Conservation (phyloP, 2,329 filamentous ascomycete species). For the Colletotrichum theobromicola region DNA sequence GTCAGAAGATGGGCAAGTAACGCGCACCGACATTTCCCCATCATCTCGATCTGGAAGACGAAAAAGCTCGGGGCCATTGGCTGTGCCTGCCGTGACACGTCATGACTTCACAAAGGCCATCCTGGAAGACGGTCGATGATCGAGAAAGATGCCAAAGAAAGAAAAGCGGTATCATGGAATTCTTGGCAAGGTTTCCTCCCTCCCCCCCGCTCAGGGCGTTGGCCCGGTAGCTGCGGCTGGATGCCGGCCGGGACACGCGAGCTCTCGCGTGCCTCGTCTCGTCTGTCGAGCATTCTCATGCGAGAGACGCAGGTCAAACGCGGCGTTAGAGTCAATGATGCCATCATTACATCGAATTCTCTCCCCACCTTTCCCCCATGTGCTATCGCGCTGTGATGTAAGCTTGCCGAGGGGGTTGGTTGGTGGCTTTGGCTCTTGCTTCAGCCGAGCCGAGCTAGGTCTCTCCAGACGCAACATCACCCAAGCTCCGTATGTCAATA, state of each 20-base stretch:
- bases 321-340: constrained; percentile 6
- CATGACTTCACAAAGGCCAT: constrained; percentile 15
- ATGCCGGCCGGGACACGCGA: background rate
- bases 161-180: background rate
- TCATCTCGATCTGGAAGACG: constrained; percentile 9
- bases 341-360: background rate
- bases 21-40: background rate
- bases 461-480: background rate
- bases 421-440: background rate
- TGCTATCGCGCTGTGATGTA: background rate
- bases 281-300: background rate
- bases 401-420: background rate
- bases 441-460: background rate
- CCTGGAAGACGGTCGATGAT: background rate
- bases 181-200: background rate
- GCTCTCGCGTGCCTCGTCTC: background rate
- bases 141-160: background rate
- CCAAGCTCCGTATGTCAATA: background rate
- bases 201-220: background rate
- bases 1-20: background rate
- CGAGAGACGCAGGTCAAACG: background rate
- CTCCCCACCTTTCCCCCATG: background rate
- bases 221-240: background rate
- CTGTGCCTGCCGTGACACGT: background rate
- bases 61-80: background rate